Conservation (phyloP, 2,329 filamentous ascomycete species). For the Pseudogymnoascus sp. region DNA sequence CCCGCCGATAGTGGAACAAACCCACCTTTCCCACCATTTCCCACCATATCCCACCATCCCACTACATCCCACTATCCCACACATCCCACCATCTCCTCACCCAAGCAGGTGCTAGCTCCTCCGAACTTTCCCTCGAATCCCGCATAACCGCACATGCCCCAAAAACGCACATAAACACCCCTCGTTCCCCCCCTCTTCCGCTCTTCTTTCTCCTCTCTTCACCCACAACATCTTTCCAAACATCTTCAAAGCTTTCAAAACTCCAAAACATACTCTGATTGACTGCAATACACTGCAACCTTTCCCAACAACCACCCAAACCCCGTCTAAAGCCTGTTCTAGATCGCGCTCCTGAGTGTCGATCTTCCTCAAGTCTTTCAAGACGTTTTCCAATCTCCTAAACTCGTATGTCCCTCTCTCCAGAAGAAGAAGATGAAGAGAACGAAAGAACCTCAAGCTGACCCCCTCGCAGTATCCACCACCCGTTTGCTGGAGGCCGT, state of each 20-base stretch:
- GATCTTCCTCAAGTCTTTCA: constrained; percentile 56
- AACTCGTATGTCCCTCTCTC: constrained; percentile 67
- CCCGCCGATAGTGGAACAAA: background rate
- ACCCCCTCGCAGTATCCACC: constrained; percentile 60
- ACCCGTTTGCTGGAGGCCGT: constrained; percentile 94
- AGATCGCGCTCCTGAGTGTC: constrained; percentile 28
- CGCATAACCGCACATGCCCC: background rate
- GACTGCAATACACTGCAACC: constrained; percentile 8
- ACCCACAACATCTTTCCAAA: background rate
- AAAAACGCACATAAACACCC: background rate
- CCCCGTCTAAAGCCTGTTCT: background rate
- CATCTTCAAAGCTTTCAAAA: background rate
- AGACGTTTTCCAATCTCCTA: constrained; percentile 97
- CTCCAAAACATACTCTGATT: constrained; percentile 1
- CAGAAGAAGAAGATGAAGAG: constrained; percentile 12
- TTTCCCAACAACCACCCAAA: constrained; percentile 2
- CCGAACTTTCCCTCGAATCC: background rate
- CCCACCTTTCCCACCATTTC: background rate
- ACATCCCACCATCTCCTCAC: background rate
- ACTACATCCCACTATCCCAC: background rate
- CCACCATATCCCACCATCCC: background rate
- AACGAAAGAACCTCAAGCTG: constrained; percentile 11
- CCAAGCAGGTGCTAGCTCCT: background rate
- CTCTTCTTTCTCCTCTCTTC: constrained; percentile 7
- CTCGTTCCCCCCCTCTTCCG: constrained; percentile 8